Base-by-base conservation (phyloP, 2,329 filamentous ascomycete species). In the Ceratocystis papillata region DNA sequence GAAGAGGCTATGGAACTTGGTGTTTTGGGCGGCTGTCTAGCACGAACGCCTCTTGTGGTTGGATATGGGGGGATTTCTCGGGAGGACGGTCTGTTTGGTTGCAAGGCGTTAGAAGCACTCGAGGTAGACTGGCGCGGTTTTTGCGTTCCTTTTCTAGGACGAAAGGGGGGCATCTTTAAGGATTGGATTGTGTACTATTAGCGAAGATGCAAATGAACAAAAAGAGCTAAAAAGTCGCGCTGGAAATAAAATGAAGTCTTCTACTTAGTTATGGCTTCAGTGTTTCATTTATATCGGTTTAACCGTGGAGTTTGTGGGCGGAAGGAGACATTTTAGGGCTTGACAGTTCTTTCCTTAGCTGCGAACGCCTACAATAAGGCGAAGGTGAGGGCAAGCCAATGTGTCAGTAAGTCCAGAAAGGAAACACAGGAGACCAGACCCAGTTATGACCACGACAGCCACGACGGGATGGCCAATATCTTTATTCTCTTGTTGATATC, bases 301-400 rank as follows among this genome's bases (percentile, higher is more conserved):
- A 12, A 15, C 10, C 3, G 12, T 15, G 3, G 10, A 41, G 37
- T 59, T 59, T 37, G 55, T 59, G 55, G 55, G 28, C 55, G 55
- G 55, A 59, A 59, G n/a, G 55, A 59, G 55, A n/a, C 17, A 37
- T 4, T 8, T 37, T 59, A 59, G 55, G 55, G 55, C 55, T 33
- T 15, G 8, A 15, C 12, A 25, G 55, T 59, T 59, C 55, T 15
- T 59, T 30, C 55, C 55, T 53, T 25, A 10, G 10, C 10, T 28
- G 20, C 4, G 5, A 28, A 28, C 7, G 25, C 48, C n/a, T 25
- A 53, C 10, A n/a, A 28, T 17, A 28, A 28, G 22, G 33, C 7
- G 7, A 59, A 8, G 15, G 37, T 37, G 55, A 33, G 12, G 12
- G 7, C 15, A 59, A 25, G 20, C 48, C 37, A 15, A 25, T 53